Evolutionary conservation across 2,329 filamentous ascomycete species (phyloP).

Genomic region (Didymella arachidicola): DNA sequence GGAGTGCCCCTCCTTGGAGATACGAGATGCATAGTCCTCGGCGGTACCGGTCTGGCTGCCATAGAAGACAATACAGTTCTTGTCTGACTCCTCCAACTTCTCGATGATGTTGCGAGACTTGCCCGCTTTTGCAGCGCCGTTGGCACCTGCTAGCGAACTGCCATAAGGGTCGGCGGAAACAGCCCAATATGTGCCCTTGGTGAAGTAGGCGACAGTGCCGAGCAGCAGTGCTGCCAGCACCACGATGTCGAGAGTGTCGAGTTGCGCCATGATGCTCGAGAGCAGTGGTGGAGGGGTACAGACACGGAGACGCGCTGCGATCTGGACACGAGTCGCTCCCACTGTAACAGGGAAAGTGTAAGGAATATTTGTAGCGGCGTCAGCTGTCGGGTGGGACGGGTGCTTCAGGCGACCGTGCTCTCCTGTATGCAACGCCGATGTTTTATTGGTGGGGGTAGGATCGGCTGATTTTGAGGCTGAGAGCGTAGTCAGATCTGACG

Average conservation of each 20-base stretch:
- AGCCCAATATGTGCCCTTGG: constrained; percentile 94
- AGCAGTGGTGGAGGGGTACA: constrained; percentile 22
- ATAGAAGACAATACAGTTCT: constrained; percentile 99
- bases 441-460: constrained; percentile 20
- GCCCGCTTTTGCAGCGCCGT: constrained; percentile 73
- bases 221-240: constrained; percentile 86
- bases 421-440: constrained; percentile 3
- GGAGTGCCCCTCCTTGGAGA: constrained; percentile 97
- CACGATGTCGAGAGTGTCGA: constrained; percentile 93
- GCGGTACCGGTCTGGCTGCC: constrained; percentile 98
- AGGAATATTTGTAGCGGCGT: constrained; percentile 37
- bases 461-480: constrained; percentile 13
- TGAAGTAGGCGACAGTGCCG: constrained; percentile 94
- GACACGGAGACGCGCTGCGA: constrained; percentile 25
- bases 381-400: constrained; percentile 29
- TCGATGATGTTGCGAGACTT: constrained; percentile 92
- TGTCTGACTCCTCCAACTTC: constrained; percentile 93
- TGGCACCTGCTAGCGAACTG: constrained; percentile 71
- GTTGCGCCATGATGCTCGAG: constrained; percentile 78
- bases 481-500: constrained; percentile 6
- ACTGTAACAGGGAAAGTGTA: constrained; percentile 39
- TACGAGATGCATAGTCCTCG: constrained; percentile 94
- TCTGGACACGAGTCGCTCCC: constrained; percentile 32
- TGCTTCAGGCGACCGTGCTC: constrained; percentile 24
- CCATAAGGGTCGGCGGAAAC: constrained; percentile 89